Evolutionary conservation across 768 basidiomycete species (phyloP), one percentile per base, ranked within the genome.

Genomic region (Suillus subluteus): DNA sequence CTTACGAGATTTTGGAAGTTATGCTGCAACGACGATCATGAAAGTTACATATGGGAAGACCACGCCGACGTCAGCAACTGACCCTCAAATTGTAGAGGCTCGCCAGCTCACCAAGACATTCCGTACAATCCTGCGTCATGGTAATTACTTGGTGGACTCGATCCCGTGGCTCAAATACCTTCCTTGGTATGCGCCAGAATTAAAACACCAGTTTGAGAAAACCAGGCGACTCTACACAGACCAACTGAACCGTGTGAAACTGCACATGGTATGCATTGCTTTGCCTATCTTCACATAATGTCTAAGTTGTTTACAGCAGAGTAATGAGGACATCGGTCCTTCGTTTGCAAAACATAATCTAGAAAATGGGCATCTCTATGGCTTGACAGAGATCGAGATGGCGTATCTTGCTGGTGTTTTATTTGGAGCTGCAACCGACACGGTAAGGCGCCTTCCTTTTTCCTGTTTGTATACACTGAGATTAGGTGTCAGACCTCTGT

Each of bases 401-500:
- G 52, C 52, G 16, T 30, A 30, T 30, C 26, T 54, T 16, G 8
- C 26, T 54, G 52, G 52, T 1, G 1, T 0, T 1, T 30, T 54
- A 6, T 54, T 54, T 30, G 26, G 1, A 54, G 52, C 52, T 8
- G 52, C 26, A 5, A 30, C 30, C 8, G 16, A 54, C 9, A 30
- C 52, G 2, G 52, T 54, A 9, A 30, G 52, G 2, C 6, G 8
- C 16, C 16, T 54, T 30, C 16, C 16, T 18, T 54, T 26, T 18
- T 54, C 9, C 8, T 11, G 13, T 30, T 8, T 43, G 3, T 30
- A 30, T 61, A 30, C 35, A 43, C 35, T 37, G 4, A 61, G n/a
- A n/a, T 23, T 11, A 30, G 50, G 13, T 50, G 37, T 13, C 9
- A 80, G 65, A 87, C 85, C 1, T 82, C 85, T 0, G 79, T 82